A percentile compares a stretch with the other conserved stretches of the same genome.
Conservation (phyloP, 2,329 filamentous ascomycete genomes). For the Conoideocrella luteorostrata region DNA sequence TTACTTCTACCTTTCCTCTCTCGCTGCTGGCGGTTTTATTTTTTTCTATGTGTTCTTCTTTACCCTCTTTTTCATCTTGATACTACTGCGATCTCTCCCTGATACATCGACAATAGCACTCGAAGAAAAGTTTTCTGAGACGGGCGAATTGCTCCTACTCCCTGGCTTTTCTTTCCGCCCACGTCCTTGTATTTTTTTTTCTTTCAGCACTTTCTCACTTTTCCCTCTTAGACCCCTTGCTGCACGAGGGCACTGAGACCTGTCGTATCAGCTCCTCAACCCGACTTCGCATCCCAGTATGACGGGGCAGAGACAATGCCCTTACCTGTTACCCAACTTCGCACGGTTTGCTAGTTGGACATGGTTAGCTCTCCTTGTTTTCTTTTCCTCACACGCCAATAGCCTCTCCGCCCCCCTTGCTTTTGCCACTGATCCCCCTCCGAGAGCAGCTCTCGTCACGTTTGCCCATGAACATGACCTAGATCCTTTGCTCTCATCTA, state of each 20-base stretch:
- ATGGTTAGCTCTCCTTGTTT: conserved; percentile 7
- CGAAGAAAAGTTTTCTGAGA: background rate
- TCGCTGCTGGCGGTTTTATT: background rate
- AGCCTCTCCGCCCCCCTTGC: conserved; percentile 12
- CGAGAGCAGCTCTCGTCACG: conserved; percentile 26
- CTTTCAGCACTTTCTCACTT: background rate
- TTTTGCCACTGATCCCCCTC: conserved; percentile 15
- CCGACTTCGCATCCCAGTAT: conserved; percentile 9
- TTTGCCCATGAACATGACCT: conserved; percentile 26
- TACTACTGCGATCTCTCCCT: background rate
- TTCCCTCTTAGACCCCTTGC: background rate
- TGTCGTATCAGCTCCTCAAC: conserved; percentile 7
- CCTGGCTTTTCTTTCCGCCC: background rate
- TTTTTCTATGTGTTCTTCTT: conserved; percentile 7
- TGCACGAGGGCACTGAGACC: background rate
- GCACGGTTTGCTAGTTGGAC: conserved; percentile 6
- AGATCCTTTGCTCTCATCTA: conserved; percentile 23
- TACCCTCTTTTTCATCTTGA: conserved; percentile 2
- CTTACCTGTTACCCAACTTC: conserved; percentile 3
- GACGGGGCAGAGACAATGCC: conserved; percentile 5
- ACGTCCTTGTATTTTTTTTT: background rate
- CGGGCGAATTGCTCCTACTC: conserved; percentile 1
- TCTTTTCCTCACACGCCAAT: conserved; percentile 8
- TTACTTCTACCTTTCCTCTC: conserved; percentile 5
- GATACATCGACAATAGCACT: background rate